Evolutionary conservation across 352 stramenopile genomes (phyloP), one percentile per base, ranked within the genome.

Genomic region (Globisporangium iwayamae): DNA sequence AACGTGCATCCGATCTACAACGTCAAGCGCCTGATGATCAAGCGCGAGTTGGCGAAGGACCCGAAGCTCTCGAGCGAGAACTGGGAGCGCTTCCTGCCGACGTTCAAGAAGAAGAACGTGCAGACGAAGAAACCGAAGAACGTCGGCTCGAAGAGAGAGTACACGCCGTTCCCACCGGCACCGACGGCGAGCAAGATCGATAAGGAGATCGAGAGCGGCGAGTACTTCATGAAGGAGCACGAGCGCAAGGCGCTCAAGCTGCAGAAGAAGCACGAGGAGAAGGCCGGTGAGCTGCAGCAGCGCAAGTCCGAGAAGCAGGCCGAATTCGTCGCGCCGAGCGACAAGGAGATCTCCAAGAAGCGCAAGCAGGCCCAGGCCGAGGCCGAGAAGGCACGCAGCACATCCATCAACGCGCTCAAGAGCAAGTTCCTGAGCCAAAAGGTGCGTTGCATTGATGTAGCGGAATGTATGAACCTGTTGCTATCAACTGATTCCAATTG

Each of bases 21-120:
- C 71, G 98, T 99, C 63, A 99, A 99, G 83, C 96, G 96, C n/a
- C 79, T 99, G 22, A 99, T 99, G 98, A 99, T 99, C 76, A 98
- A 99, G 79, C 91, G 96, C 41, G 98, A 99, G 78, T 78, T 99
- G n/a, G 94, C 91, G 16, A 99, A 99, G 74, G 98, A 99, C 79
- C 94, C 96, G 16, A 97, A 97, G 62, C 83, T 99, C 10, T 77
- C 91, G 67, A 85, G 94, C 51, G 97, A 99, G 74, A 97, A 99
- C 76, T 99, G 98, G 98, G 94, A 98, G 39, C 87, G 98, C 8
- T 99, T 99, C 71, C 67, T 99, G 41, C 98, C 98, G 0, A 96
- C 91, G 38, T 99, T 99, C 75, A 98, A 98, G 72, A 99, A 99
- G 79, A 98, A 99, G 79, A 99, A 99, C 73, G 93, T 99, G 50